Percentiles rank a stretch among this genome's conserved stretches.
phyloP scores from a whole-genome alignment of 257 asterid species.

The Solanum pinnatisectum region DNA sequence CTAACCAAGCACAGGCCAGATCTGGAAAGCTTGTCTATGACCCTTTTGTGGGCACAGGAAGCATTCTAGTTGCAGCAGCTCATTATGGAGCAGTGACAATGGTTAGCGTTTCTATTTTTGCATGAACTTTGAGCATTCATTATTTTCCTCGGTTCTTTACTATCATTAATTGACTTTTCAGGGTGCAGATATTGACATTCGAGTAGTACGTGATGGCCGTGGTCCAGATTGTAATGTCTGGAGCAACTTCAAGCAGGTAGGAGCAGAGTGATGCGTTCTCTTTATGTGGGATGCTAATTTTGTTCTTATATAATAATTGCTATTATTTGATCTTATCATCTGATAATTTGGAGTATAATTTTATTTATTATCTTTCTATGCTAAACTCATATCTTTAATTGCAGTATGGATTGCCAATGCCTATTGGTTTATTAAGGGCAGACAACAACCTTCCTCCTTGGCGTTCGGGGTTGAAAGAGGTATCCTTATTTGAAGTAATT shows the following conservation, averaged over 20 bases:
- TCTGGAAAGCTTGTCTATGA: conserved; percentile 85
- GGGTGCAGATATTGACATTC: conserved; percentile 99
- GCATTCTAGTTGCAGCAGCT: conserved; percentile 92
- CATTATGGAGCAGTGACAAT: conserved; percentile 98
- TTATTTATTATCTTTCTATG: not conserved
- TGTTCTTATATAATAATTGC: not conserved
- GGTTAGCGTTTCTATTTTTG: conserved; percentile 40
- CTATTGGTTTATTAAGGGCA: conserved; percentile 81
- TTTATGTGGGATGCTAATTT: not conserved
- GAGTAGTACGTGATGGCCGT: conserved; percentile 98
- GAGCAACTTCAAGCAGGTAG: conserved; percentile 94
- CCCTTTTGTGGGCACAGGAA: conserved; percentile 99
- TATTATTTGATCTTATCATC: not conserved
- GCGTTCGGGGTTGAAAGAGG: conserved; percentile 89
- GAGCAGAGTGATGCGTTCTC: not conserved
- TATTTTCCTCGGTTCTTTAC: not conserved
- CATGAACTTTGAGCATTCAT: not conserved
- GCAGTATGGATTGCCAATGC: conserved; percentile 93
- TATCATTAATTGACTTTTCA: conserved; percentile 41
- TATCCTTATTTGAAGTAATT: conserved; percentile 8
- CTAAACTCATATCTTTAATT: not conserved
- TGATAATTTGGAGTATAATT: not conserved
- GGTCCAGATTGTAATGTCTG: conserved; percentile 93
- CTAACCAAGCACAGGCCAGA: conserved; percentile 86
- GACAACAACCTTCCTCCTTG: conserved; percentile 98